Evolutionary conservation across 768 basidiomycete species (phyloP), one percentile per base, ranked within the genome.

Genomic region (Lanmaoa rubissima): DNA sequence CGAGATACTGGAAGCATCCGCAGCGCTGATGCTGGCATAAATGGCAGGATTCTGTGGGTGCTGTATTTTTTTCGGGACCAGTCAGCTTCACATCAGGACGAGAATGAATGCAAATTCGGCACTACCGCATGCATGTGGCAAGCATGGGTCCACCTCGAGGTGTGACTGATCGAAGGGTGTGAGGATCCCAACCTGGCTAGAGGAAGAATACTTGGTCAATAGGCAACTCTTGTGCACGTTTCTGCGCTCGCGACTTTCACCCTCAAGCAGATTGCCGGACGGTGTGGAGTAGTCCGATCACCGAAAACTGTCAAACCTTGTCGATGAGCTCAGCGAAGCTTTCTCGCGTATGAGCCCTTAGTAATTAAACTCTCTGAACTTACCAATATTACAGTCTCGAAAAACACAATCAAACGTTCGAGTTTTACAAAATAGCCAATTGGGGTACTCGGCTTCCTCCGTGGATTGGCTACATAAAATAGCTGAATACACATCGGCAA

Each of bases 71-170:
- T 57, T 50, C 21, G 42, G 53, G 36, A 46, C 45, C 45, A 46
- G 45, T 59, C 63, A 47, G 46, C 55, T 61, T 65, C 65, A 51
- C 61, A 65, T 62, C 62, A 60, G 46, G 48, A 55, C 62, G 59
- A 64, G 69, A 70, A 69, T 59, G 61, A 69, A 66, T 43, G 60
- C 68, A 66, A 70, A 69, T 66, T 64, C 61, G 69, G 70, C 32
- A 65, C 62, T 57, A 36, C 31, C 47, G 60, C 48, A 53, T 61
- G 61, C 70, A 67, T 68, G 72, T 71, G 71, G 68, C 54, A 58
- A 60, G 62, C 70, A 73, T 61, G 69, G 65, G 51, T 63, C 66
- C 61, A 61, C 69, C 69, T 72, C 68, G 70, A 71, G 70, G 68
- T 48, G 69, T 70, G 72, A 73, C 61, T 68, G 72, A 71, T 72